Evolutionary conservation across 2,329 filamentous ascomycete genomes (phyloP), one percentile per base, ranked within the genome.

Genomic region (Cladosporium sp.): DNA sequence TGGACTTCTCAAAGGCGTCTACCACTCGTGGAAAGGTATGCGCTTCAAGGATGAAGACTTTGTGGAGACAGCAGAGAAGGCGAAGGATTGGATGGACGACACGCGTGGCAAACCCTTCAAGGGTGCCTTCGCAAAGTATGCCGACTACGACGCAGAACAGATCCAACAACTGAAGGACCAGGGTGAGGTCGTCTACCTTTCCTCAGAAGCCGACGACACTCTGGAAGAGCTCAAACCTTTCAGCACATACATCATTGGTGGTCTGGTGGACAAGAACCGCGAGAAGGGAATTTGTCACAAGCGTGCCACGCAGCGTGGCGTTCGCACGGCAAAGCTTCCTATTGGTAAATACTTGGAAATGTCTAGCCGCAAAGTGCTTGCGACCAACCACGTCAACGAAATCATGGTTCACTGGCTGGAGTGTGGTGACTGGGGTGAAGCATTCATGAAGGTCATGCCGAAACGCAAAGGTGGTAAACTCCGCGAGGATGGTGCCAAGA

Each of bases 291-390:
- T 99, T 38, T 99, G 94, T 75, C 92, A 96, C 80, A 88, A 87
- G 67, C 82, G 88, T 15, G 94, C 94, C 0, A 80, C 83, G 55
- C 84, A 88, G 57, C 82, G 82, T 62, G 89, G 89, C 0, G 85
- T 99, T 66, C 88, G 88, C 63, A 97, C 94, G 0, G 94, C 93
- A 1, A 92, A 91, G 71, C 74, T 99, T 58, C 94, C 94, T 0
- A 97, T 99, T 67, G 91, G 92, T n/a, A 87, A 97, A 63, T 97
- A 90, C 73, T 88, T 99, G 80, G 83, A 91, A 63, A 95, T 99
- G 89, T 83, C 87, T 58, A 92, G 88, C 67, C 85, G 94, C 34
- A 85, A 88, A 66, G 90, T 99, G 4, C 78, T 99, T 59, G 88
- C 93, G 3, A 97, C 93, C 7, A 99, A 97, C 70, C 94, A 99